Conservation (phyloP, 2,329 filamentous ascomycete genomes). For the Stemphylium lycopersici region DNA sequence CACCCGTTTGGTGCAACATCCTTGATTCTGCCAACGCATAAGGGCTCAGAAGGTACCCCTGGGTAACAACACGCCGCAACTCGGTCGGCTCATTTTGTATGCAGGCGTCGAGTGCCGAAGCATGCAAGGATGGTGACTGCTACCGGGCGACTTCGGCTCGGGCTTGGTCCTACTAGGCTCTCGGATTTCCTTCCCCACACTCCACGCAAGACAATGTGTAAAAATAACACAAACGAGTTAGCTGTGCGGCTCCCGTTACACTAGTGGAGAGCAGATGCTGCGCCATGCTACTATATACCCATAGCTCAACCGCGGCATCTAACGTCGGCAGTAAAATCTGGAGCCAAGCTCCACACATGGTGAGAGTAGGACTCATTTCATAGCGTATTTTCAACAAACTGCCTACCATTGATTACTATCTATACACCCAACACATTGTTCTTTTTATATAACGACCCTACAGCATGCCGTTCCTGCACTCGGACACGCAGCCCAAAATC, state of each 20-base stretch:
- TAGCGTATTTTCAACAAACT: not conserved
- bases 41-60: no score
- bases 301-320: constrained; percentile 9
- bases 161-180: not conserved
- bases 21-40: no score
- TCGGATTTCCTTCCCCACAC: not conserved
- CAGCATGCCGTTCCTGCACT: constrained; percentile 24
- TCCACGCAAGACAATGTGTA: not conserved
- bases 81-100: not conserved
- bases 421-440: not conserved
- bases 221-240: not conserved
- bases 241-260: no score
- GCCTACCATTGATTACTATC: not conserved
- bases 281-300: not conserved
- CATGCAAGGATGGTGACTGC: not conserved
- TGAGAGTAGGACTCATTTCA: not conserved
- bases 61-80: no score
- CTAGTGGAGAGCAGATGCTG: no score
- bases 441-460: not conserved
- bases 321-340: constrained; percentile 8
- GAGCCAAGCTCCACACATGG: not conserved
- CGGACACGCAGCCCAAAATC: constrained; percentile 33
- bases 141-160: constrained; percentile 1
- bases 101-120: not conserved
- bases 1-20: no score